Conservation (phyloP, 208 protist genomes). For the Hexamita inflata region DNA sequence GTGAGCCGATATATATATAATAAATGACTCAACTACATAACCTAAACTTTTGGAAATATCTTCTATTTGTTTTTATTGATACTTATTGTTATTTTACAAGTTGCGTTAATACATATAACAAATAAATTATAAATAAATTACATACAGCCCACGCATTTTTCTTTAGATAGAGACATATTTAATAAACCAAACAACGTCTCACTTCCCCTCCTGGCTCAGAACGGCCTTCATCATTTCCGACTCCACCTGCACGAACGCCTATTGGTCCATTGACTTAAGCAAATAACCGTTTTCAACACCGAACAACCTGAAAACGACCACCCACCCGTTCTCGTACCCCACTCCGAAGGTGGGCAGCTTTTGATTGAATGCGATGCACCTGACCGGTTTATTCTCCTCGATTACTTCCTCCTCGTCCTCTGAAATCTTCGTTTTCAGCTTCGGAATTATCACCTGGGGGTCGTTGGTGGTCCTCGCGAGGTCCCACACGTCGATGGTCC, state of each 20-base stretch:
- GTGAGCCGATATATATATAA: no score
- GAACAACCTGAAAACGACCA: not conserved
- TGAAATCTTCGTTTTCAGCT: not conserved
- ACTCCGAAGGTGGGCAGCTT: constrained; percentile 8
- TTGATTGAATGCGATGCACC: not conserved
- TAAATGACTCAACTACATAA: no score
- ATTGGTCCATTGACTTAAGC: not conserved
- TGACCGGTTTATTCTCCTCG: not conserved
- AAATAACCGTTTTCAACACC: constrained; percentile 19
- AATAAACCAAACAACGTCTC: not conserved
- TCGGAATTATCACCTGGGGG: not conserved
- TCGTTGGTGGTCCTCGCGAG: not conserved
- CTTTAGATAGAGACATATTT: no score
- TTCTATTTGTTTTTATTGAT: no score
- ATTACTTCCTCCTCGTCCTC: constrained; percentile 7
- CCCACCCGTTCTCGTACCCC: not conserved
- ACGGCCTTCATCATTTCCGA: not conserved
- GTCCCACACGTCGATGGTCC: constrained; percentile 11
- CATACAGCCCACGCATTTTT: no score
- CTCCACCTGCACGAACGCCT: not conserved
- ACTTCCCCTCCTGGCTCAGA: not conserved
- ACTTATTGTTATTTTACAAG: no score
- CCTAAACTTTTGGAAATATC: no score
- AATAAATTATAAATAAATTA: no score
- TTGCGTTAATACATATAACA: no score